Evolutionary conservation across 768 basidiomycete species (phyloP).

Genomic region (Trametes gibbosa): DNA sequence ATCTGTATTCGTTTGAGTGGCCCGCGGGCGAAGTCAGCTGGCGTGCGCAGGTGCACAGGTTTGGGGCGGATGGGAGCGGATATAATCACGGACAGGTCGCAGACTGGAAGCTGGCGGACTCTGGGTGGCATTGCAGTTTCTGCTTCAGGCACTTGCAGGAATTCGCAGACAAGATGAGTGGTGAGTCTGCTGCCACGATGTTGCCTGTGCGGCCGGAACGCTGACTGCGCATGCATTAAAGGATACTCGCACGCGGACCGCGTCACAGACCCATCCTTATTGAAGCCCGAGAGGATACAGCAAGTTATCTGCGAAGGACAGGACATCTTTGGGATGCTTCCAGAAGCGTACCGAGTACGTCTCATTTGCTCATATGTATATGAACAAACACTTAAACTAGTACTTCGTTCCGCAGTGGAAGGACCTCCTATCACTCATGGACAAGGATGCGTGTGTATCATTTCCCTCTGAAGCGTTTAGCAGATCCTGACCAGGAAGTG

Average conservation of each 20-base stretch:
- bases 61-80: conserved; percentile 36
- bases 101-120: conserved; percentile 51
- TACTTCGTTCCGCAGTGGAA: conserved; percentile 38
- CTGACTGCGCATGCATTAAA: conserved; percentile 29
- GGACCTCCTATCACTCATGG: conserved; percentile 52
- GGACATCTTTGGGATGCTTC: conserved; percentile 65
- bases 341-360: conserved; percentile 57
- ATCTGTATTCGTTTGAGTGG: conserved; percentile 62
- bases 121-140: conserved; percentile 71
- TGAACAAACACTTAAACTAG: too few species aligned
- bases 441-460: conserved; percentile 47
- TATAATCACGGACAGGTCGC: conserved; percentile 51
- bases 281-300: conserved; percentile 53
- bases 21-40: conserved; percentile 51
- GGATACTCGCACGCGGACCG: conserved; percentile 60
- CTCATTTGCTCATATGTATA: too few species aligned
- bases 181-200: conserved; percentile 3
- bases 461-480: neutral
- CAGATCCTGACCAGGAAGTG: conserved; percentile 2
- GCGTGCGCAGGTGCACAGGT: conserved; percentile 53
- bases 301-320: conserved; percentile 55
- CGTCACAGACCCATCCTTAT: conserved; percentile 47
- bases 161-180: conserved; percentile 54
- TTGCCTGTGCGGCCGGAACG: neutral
- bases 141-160: conserved; percentile 61